Base-by-base conservation (phyloP, 1,284 basidiomycete species). In the Heterobasidion irregulare region DNA sequence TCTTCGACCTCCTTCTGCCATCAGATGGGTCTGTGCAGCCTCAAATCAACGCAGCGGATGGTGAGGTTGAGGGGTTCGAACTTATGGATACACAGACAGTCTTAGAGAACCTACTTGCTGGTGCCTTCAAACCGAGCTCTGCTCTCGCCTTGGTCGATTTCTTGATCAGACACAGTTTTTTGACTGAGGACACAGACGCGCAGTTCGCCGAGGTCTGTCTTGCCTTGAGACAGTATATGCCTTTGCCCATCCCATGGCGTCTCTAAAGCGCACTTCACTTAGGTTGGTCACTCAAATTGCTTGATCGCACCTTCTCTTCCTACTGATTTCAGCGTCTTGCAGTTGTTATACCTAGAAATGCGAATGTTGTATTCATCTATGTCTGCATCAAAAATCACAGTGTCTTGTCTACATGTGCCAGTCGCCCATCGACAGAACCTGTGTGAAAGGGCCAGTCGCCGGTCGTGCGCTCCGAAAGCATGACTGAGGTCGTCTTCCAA, bases 111-210 rank as follows among this genome's bases (percentile, higher is more conserved):
- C 62, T 82, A 7, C 59, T 74, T 5, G 63, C 65, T 5, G 70
- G 70, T 32, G 64, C 69, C 53, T 82, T 81, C 70, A 82, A 82
- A 61, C 72, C 78, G 8, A 80, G 78, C 59, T 81, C 77, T 56
- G 80, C 76, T 7, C 64, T 81, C 58, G 75, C 77, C 6, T 66
- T 81, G 49, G 66, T 81, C 26, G 76, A 80, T 59, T 82, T 82
- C 62, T 66, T 79, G 57, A 65, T 80, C 47, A 69, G 78, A 51
- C 77, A 77, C 54, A 77, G 77, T 2, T 65, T 75, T 47, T 65
- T 80, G 36, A 78, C 77, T 1, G 69, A 72, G 18, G 73, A 75
- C 60, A 67, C 73, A 33, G 79, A 82, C 61, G 66, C 71, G 7
- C 63, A 58, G 32, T 75, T 70, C 56, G 63, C 66, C 0, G 70